Percentiles rank a stretch among this genome's conserved stretches.
Conservation (phyloP, 1,139 yeast species). For the Geotrichum candidum region DNA sequence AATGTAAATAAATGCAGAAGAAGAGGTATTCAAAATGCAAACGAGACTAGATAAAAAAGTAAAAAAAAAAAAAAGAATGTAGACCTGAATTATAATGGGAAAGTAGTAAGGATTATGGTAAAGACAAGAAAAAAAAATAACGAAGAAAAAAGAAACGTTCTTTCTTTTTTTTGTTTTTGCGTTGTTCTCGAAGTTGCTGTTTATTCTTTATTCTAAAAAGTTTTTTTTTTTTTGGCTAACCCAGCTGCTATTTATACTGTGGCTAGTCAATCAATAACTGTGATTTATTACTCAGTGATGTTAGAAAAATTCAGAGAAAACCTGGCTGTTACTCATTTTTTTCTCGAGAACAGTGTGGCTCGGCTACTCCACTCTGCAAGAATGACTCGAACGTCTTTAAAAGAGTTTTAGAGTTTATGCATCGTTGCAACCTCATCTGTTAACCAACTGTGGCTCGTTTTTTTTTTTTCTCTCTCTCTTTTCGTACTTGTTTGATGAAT, state of each 20-base stretch:
- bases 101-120: not conserved
- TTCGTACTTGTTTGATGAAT: too few species aligned
- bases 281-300: not conserved
- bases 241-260: constrained; percentile 7
- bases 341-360: not conserved
- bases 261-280: constrained; percentile 2
- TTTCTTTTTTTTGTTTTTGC: too few species aligned
- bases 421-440: too few species aligned
- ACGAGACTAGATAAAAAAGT: not conserved
- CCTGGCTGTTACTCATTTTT: not conserved
- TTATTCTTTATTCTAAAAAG: too few species aligned
- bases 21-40: not conserved
- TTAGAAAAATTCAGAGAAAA: not conserved
- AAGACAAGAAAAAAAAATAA: not conserved
- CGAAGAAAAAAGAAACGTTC: not conserved
- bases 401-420: too few species aligned
- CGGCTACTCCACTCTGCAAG: not conserved
- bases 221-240: constrained; percentile 1
- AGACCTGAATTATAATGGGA: not conserved
- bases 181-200: too few species aligned
- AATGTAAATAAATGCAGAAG: not conserved
- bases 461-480: not conserved
- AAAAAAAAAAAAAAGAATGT: not conserved
- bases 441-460: not conserved
- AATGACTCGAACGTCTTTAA: not conserved